Conservation (phyloP, 768 basidiomycete species). For the Suillus cothurnatus region DNA sequence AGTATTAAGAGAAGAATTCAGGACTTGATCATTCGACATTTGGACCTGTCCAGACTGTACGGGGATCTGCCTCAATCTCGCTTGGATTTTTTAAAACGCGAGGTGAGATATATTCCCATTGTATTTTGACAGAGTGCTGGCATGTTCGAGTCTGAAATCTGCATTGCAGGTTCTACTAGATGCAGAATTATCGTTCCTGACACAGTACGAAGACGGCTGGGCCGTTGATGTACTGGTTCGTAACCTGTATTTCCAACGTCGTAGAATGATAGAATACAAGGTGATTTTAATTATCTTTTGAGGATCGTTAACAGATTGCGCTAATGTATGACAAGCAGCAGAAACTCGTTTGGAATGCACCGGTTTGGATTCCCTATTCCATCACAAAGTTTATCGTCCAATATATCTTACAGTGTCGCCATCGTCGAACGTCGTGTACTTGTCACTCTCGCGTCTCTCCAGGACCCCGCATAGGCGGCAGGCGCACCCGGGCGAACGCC, state of each 20-base stretch:
- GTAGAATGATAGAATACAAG: background rate
- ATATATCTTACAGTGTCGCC: background rate
- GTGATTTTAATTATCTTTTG: background rate
- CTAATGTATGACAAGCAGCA: background rate
- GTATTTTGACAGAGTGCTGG: background rate
- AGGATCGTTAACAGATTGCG: background rate
- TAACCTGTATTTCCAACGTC: background rate
- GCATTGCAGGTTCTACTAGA: background rate
- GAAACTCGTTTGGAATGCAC: background rate
- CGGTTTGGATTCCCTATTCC: background rate
- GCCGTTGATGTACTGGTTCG: background rate
- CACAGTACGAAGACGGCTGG: background rate
- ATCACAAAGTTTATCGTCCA: background rate
- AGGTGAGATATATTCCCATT: background rate
- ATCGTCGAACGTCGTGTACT: background rate
- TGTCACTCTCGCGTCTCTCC: background rate
- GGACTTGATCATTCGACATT: background rate
- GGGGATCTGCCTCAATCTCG: background rate
- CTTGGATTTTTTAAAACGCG: constrained; percentile 2
- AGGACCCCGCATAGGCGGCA: no score
- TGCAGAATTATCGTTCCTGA: background rate
- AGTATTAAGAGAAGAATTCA: background rate
- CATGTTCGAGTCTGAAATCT: background rate
- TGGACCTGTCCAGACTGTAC: background rate
- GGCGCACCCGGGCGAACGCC: background rate